Evolutionary conservation across 2,329 filamentous ascomycete genomes (phyloP).

Genomic region (Onygena corvina): DNA sequence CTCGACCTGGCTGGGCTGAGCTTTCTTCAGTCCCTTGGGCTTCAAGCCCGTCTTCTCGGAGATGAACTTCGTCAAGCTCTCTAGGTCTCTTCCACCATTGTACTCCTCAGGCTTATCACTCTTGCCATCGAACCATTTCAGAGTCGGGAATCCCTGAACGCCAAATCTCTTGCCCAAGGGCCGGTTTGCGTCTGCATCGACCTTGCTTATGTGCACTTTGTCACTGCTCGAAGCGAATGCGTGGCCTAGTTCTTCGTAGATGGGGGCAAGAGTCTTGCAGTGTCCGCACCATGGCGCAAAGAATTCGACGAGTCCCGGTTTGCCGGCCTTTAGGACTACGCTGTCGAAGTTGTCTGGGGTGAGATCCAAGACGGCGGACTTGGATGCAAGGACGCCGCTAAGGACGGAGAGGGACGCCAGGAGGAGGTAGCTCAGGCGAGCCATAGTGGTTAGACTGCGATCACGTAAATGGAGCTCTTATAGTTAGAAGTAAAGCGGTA

Average conservation of each 20-base stretch:
- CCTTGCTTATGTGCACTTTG: conserved; percentile 81
- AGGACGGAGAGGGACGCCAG: conserved; percentile 37
- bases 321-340: conserved; percentile 78
- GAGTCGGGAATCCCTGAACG: conserved; percentile 86
- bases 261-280: conserved; percentile 92
- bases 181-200: conserved; percentile 85
- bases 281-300: conserved; percentile 98
- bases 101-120: conserved; percentile 76
- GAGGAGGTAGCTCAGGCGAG: conserved; percentile 36
- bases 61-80: conserved; percentile 70
- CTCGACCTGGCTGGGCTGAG: conserved; percentile 60
- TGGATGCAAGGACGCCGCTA: conserved; percentile 50
- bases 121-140: conserved; percentile 98
- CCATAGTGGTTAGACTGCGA: conserved; percentile 27
- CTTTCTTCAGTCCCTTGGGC: conserved; percentile 51
- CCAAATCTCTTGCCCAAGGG: conserved; percentile 73
- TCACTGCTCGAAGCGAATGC: conserved; percentile 61
- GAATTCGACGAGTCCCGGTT: conserved; percentile 94
- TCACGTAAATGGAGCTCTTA: neutral
- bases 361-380: conserved; percentile 80
- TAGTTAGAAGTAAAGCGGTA: neutral
- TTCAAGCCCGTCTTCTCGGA: conserved; percentile 76
- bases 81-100: conserved; percentile 72
- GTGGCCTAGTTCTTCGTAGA: conserved; percentile 80
- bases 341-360: conserved; percentile 84